Percentiles rank a stretch among this genome's conserved stretches.
phyloP scores from a whole-genome alignment of 2,329 filamentous ascomycete species.

The Colletotrichum sp. region DNA sequence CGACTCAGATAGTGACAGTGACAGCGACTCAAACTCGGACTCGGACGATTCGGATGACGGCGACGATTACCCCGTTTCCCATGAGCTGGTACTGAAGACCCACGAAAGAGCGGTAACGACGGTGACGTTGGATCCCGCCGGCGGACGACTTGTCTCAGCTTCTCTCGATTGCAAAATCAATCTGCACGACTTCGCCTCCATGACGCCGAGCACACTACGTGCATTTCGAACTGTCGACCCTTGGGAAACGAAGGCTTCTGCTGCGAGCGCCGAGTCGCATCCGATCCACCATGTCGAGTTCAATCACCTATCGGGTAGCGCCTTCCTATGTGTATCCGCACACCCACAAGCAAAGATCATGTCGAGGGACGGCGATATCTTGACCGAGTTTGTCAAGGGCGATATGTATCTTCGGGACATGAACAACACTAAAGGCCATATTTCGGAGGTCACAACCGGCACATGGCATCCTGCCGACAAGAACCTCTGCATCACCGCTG shows the following conservation, averaged over 20 bases:
- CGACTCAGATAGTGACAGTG: constrained; percentile 39
- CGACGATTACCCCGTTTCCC: constrained; percentile 90
- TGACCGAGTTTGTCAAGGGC: constrained; percentile 92
- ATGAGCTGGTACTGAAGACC: constrained; percentile 91
- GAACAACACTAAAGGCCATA: constrained; percentile 96
- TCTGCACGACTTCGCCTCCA: constrained; percentile 91
- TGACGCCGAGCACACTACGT: constrained; percentile 92
- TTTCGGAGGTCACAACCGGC: constrained; percentile 87
- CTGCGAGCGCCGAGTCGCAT: constrained; percentile 79
- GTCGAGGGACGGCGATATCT: constrained; percentile 83
- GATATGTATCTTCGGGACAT: constrained; percentile 99
- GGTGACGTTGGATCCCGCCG: constrained; percentile 82
- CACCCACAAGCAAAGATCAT: constrained; percentile 90
- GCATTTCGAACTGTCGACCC: constrained; percentile 94
- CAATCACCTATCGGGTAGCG: constrained; percentile 79
- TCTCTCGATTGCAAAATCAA: constrained; percentile 92
- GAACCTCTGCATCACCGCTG: constrained; percentile 87
- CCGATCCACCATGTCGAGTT: constrained; percentile 87
- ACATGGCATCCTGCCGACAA: constrained; percentile 90
- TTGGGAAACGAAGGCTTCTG: constrained; percentile 73
- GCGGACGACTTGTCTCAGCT: constrained; percentile 84
- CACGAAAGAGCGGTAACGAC: constrained; percentile 89
- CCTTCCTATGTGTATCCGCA: constrained; percentile 86
- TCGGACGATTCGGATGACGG: constrained; percentile 72
- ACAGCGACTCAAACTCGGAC: constrained; percentile 58